Evolutionary conservation across 2,329 filamentous ascomycete genomes (phyloP), one percentile per base, ranked within the genome.

Genomic region (Fusarium humuli): DNA sequence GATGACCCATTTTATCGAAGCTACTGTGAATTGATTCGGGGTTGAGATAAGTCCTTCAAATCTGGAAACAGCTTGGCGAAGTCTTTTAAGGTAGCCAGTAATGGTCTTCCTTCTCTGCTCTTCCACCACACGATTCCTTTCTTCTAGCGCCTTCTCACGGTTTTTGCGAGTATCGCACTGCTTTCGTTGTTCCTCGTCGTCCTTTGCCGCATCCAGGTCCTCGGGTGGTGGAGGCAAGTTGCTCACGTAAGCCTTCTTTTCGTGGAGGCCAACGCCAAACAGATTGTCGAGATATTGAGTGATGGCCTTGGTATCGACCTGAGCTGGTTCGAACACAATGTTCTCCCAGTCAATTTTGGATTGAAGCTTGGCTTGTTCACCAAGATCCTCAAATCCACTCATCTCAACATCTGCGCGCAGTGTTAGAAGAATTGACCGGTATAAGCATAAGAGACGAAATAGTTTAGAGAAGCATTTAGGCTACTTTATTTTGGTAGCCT

Each of bases 321-420:
- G 52, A 10, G 79, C 76, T 7, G 79, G 71, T 29, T 79, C 75
- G 54, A 87, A 86, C 6, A 84, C 83, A 30, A 78, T 78, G 6
- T 75, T 71, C 67, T 86, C 84, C 81, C 84, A 86, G 29, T 81
- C 72, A 16, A 73, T 73, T 18, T 69, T 71, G 3, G 75, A 68
- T 55, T 84, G 78, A 16, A 82, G 72, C 73, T 82, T 84, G 50
- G 79, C 79, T 4, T 80, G 76, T 22, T 79, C 78, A 2, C 80
- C 81, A 13, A 85, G 69, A 11, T 79, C 75, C 40, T 84, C 83
- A 49, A 84, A 84, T 0, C 80, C 80, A 2, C 73, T 67, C 73
- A 79, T 78, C 8, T 77, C 72, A 34, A 76, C 67, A 22, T 75
- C 23, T 23, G 23, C 23, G 4, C 23, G 6, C 4, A 5, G 23